Base-by-base conservation (phyloP, 1,284 basidiomycete genomes). In the Ustilago sp. region DNA sequence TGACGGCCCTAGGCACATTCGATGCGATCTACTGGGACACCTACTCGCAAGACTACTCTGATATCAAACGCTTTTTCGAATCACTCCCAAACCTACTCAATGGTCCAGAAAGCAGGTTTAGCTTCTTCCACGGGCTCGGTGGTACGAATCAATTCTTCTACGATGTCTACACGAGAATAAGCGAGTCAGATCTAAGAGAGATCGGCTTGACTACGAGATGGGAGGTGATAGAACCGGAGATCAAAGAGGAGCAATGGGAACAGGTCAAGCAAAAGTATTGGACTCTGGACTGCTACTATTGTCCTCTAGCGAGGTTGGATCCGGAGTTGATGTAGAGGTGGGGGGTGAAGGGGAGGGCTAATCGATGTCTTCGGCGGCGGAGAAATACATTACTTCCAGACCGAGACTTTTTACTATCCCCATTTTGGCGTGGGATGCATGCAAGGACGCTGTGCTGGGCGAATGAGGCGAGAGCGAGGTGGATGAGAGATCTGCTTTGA, bases 81-180 rank as follows among this genome's bases (percentile, higher is more conserved):
- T 88, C 90, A 57, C 86, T 98, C 1, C 94, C 94, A 0, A 90
- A 93, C 82, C 88, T 98, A 1, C 88, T 98, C n/a, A 89, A 90
- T 31, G 91, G 92, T 0, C 90, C 92, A 8, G 88, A 91, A 4
- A 91, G 93, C 19, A 88, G 91, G 19, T 85, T 85, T 86, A 93
- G 94, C 66, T 99, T 98, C 88, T 99, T 98, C 90, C 94, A 99
- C 85, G 96, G 96, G 5, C 89, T 99, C 1, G 97, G 94, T 17
- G 96, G 94, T 28, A 98, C 95, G 9, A 95, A 95, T 94, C 83
- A 72, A 88, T 88, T 70, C 47, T 69, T 82, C 83, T 97, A 98
- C 87, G 94, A 97, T 80, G 93, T 98, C 5, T 96, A 94, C 82
- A 94, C 93, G 0, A 90, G 90, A 62, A 89, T 98, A 6, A 89